Evolutionary conservation across 78 protist species (phyloP), one percentile per base, ranked within the genome.

Genomic region (Dictyostelium citrinum): DNA sequence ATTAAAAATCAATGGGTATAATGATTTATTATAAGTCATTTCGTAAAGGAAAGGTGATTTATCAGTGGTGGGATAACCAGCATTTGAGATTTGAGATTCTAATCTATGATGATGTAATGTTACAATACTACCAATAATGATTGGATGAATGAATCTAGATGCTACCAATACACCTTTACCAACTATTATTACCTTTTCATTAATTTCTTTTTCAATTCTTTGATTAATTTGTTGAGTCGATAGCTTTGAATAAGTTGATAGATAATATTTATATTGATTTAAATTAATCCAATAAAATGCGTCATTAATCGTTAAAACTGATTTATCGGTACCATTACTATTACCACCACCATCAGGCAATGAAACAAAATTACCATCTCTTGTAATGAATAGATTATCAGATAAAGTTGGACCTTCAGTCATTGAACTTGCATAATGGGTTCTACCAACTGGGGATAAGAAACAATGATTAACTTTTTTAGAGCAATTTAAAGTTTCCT

Each of bases 31-130:
- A 61, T 91, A 91, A 2, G 95, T 91, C 88, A 91, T 29, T 45
- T 91, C 95, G 29, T 83, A 91, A 2, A 91, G 95, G 81, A 91
- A 82, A 11, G 91, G 88, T 80, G 95, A 91, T 49, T 91, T 91
- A 43, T 91, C 95, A 16, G 95, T 91, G 2, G 88, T 76, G 7
- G 95, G 95, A 35, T 91, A 91, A 1, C 95, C 84, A 24, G 85
- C 71, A 45, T 81, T 91, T 5, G 78, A 82, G 24, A 91, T 43
- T 3, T 10, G 11, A 11, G 64, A 12, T 49, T 91, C 95, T 24
- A 91, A 76, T 43, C 51, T 74, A 46, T 91, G 95, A 55, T 91
- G 95, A 83, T 91, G 95, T 33, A 91, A 71, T 20, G 91, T 83
- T 6, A 82, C 61, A 33, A 82, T 81, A 61, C 85, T 74, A 22